Conservation (phyloP, 805 yeast genomes). For the Candida ipomoeae region DNA sequence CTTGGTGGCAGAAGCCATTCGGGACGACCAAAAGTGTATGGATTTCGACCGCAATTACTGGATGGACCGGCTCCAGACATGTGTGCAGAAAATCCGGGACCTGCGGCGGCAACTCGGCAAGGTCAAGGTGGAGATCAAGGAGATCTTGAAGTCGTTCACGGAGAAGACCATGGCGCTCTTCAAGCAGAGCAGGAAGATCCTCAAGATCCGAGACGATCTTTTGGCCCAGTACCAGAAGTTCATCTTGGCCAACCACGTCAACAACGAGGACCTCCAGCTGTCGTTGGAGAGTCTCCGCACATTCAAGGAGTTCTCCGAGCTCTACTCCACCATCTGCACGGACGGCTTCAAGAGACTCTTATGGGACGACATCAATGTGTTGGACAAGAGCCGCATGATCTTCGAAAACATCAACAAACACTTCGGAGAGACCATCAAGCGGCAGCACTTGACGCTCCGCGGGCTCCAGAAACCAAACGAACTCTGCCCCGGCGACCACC, state of each 20-base stretch:
- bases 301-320: conserved; percentile 3
- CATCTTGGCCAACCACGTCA: conserved; percentile 3
- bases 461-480: neutral
- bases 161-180: neutral
- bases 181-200: conserved; percentile 1
- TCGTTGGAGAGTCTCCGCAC: conserved; percentile 3
- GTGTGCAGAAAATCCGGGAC: neutral
- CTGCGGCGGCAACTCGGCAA: neutral
- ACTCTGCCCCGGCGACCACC: neutral
- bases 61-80: neutral
- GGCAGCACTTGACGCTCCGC: conserved; percentile 2
- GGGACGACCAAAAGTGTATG: neutral
- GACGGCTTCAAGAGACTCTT: conserved; percentile 4
- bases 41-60: neutral
- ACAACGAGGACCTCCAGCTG: neutral
- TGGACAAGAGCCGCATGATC: conserved; percentile 1
- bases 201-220: neutral
- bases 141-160: neutral
- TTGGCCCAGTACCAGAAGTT: conserved; percentile 1
- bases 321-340: conserved; percentile 5
- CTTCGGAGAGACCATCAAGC: conserved; percentile 2
- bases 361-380: conserved; percentile 2
- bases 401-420: conserved; percentile 1
- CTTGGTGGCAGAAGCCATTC: neutral
- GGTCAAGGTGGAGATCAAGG: neutral